Evolutionary conservation across 2,329 filamentous ascomycete genomes (phyloP).

Genomic region (Rhynchosporium secalis): DNA sequence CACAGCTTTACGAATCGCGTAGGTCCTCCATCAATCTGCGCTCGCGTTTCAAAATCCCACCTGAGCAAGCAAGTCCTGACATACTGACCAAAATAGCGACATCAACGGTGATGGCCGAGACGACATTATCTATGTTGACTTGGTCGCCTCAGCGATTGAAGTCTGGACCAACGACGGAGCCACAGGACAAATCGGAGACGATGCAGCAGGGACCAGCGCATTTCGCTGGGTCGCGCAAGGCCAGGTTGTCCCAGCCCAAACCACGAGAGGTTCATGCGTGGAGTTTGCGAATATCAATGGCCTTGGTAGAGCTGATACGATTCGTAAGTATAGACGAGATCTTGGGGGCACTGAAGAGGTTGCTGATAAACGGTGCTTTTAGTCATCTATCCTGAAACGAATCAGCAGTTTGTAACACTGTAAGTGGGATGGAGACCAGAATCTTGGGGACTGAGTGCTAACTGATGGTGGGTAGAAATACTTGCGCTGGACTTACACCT

Average conservation of each 20-base stretch:
- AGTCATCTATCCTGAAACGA: conserved; percentile 13
- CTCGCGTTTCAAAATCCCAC: background rate
- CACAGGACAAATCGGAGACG: conserved; percentile 10
- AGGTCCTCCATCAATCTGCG: background rate
- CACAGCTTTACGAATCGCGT: conserved; percentile 10
- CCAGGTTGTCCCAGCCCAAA: background rate
- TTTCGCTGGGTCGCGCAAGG: conserved; percentile 7
- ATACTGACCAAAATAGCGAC: conserved; percentile 1
- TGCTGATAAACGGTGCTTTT: background rate
- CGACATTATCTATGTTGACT: conserved; percentile 5
- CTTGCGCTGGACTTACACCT: background rate
- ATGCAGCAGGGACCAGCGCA: conserved; percentile 4
- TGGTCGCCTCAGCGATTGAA: background rate
- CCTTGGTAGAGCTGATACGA: conserved; percentile 7
- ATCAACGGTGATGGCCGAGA: conserved; percentile 13
- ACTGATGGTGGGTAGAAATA: background rate
- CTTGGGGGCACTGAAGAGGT: background rate
- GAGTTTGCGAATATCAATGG: conserved; percentile 15
- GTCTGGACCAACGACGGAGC: conserved; percentile 6
- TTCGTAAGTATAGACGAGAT: background rate
- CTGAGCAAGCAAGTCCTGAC: background rate
- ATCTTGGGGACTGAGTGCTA: background rate
- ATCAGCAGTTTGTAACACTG: conserved; percentile 10
- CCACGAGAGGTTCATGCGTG: conserved; percentile 5
- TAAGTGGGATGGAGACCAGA: background rate